Percentiles rank a stretch among this genome's conserved stretches.
Conservation (phyloP, 2,329 filamentous ascomycete genomes). For the Coniochaeta sp. region DNA sequence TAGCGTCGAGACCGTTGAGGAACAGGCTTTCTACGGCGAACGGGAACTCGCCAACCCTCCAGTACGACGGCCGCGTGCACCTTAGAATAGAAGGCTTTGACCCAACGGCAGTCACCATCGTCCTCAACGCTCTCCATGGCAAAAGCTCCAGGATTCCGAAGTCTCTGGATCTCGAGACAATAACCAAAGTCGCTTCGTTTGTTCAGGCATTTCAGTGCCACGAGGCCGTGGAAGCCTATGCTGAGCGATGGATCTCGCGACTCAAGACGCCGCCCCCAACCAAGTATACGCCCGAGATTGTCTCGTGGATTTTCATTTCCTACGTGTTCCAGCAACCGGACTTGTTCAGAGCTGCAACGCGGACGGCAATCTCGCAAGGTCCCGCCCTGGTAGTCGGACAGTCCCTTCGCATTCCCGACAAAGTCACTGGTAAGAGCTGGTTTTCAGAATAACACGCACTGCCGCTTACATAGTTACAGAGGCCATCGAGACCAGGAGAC, state of each 20-base stretch:
- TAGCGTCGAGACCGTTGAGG: constrained; percentile 21
- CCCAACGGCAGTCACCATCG: constrained; percentile 27
- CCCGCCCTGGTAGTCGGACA: constrained; percentile 1
- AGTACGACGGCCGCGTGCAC: constrained; percentile 23
- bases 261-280: constrained; percentile 6
- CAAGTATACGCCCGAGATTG: constrained; percentile 2
- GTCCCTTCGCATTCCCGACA: constrained; percentile 5
- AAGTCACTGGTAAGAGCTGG: constrained; percentile 4
- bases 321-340: constrained; percentile 7
- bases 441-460: neutral
- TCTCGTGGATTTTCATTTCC: constrained; percentile 6
- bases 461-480: neutral
- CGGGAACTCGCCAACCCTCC: constrained; percentile 2
- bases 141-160: constrained; percentile 29
- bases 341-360: constrained; percentile 4
- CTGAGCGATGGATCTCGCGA: constrained; percentile 29
- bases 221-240: constrained; percentile 33
- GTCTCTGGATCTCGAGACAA: constrained; percentile 26
- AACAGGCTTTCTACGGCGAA: constrained; percentile 15
- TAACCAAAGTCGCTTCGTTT: constrained; percentile 35
- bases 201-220: constrained; percentile 33
- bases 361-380: constrained; percentile 6
- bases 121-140: constrained; percentile 38
- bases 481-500: constrained; percentile 7
- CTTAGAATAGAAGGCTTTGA: constrained; percentile 23